Evolutionary conservation across 1,284 basidiomycete species (phyloP), one percentile per base, ranked within the genome.

Genomic region (Gomphus bonarii): DNA sequence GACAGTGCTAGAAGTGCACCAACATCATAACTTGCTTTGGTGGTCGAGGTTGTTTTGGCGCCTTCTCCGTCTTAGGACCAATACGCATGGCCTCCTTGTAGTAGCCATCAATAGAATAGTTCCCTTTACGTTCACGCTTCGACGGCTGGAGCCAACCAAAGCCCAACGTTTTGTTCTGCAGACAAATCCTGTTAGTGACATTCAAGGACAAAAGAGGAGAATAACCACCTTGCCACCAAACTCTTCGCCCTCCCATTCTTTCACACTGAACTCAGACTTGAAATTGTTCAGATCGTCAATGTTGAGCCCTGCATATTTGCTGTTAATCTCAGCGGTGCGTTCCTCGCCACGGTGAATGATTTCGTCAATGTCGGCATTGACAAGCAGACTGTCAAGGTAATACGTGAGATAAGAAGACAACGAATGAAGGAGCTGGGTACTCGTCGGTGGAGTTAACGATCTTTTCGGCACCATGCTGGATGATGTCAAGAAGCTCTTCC

Each of bases 401-500:
- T 22, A 58, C 30, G 51, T 50, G 22, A 40, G 59, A 18, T 25
- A 43, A 18, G 40, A 44, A 42, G 38, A 47, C 30, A 38, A 31
- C 30, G n/a, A n/a, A n/a, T 22, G 35, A 31, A 54, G 40, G 22
- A 8, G 47, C 0, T 18, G 72, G 82, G 61, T 63, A 86, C 84
- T 82, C 77, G 2, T 84, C 81, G 0, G 67, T 72, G 20, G 82
- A 76, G 67, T 88, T 95, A 70, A 98, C 95, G 61, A 99, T 98
- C 71, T 92, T 90, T 68, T 99, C 95, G 0, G 95, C 95, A 20
- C 97, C 97, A 67, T 97, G 94, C 22, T 95, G 88, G 62, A 99
- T 99, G 93, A 99, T 99, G 66, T 98, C 95, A 20, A 98, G 76
- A 14, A 99, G 76, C 60, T 99, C 97, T 47, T 98, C 97, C 74